Base-by-base conservation (phyloP, 805 yeast species). In the Lachancea sp. region DNA sequence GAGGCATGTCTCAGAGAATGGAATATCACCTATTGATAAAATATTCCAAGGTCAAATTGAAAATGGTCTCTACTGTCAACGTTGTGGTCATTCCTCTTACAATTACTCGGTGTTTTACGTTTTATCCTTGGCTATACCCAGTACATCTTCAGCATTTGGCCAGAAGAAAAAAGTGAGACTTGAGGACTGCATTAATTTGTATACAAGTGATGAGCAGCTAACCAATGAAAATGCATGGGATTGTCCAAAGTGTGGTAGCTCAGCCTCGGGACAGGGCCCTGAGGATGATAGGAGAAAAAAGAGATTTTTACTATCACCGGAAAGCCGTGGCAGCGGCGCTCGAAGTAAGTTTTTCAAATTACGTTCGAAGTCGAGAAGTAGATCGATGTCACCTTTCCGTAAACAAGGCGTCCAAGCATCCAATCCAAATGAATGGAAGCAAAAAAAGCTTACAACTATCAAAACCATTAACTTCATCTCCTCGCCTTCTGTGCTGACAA, bases 161-260 rank as follows among this genome's bases (percentile, higher is more conserved):
- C 52, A 51, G 30, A 40, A 46, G n/a, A 63, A 63, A 34, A 62
- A 61, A 36, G 60, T 63, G 11, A 69, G 72, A 12, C 58, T 83
- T 40, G 76, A 80, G 34, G 86, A 82, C 42, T 77, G 88, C 49
- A 72, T 83, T 31, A 62, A 68, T 23, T 68, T 78, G 54, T 82
- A 75, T 53, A 75, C 83, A 0, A 67, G 70, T 39, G 79, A 77
- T 43, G 94, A 83, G 56, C 68, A 78, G 3, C 60, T 83, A 38
- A 68, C 70, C 6, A 82, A 86, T 19, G 89, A 80, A 5, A 83
- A 83, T 61, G 85, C 92, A 1, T 83, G 94, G 94, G 75, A 80
- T 47, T 83, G 94, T 65, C 89, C 92, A 6, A 74, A 77, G 40
- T 83, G 94, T 63, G 58, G 59, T 1, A 36, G 50, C 15, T 37